Conservation (phyloP, 768 basidiomycete species). For the Collybiopsis confluens region DNA sequence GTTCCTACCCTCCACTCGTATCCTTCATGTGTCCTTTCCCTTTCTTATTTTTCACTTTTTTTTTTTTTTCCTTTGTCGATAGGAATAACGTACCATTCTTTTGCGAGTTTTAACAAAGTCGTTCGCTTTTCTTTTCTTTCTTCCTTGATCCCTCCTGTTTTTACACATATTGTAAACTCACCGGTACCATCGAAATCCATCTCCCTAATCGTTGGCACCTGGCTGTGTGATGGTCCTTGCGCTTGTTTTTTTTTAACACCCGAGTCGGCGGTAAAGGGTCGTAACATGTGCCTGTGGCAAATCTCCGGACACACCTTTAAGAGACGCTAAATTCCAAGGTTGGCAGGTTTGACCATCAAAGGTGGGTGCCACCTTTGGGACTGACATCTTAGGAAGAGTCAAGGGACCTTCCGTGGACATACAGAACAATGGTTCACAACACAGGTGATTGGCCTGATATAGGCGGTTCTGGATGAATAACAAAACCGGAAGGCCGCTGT, state of each 20-base stretch:
- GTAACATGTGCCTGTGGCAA: too few relatives aligned
- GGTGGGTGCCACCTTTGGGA: too few relatives aligned
- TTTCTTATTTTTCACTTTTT: background rate
- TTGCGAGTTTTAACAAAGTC: conserved; percentile 2
- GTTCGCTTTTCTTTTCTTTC: conserved; percentile 1
- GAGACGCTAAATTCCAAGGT: background rate
- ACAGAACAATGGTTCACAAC: too few relatives aligned
- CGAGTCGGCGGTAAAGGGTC: too few relatives aligned
- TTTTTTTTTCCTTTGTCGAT: background rate
- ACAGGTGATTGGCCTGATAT: conserved; percentile 7
- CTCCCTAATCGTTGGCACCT: background rate
- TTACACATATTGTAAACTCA: conserved; percentile 9
- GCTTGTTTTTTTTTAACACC: too few relatives aligned
- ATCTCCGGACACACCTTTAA: background rate
- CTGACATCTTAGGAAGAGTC: too few relatives aligned
- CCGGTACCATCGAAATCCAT: conserved; percentile 2
- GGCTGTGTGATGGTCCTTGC: too few relatives aligned
- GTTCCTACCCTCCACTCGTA: background rate
- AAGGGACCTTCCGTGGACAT: too few relatives aligned
- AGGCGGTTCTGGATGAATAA: background rate
- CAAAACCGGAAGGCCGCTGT: background rate
- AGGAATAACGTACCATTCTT: conserved; percentile 7
- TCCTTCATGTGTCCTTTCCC: background rate
- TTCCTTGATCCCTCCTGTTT: background rate
- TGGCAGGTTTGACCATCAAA: background rate